Evolutionary conservation across 306 rosid genomes (phyloP).

Genomic region (Argentina anserina): DNA sequence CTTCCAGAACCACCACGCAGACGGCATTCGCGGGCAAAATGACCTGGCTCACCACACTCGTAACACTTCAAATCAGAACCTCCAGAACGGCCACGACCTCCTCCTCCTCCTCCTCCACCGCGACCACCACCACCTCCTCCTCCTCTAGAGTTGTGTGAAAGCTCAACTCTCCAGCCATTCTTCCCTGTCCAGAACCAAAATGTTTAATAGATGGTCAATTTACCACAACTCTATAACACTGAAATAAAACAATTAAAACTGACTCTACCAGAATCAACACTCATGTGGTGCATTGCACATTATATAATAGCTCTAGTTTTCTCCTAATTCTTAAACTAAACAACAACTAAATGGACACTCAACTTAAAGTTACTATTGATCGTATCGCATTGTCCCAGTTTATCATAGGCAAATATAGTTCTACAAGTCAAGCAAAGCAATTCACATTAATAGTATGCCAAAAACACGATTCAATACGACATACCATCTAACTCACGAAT

Average conservation of each 20-base stretch:
- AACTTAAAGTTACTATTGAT: background rate
- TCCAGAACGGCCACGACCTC: slow-evolving; percentile 85
- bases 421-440: background rate
- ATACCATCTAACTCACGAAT: slow-evolving; percentile 92
- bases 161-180: slow-evolving; percentile 98
- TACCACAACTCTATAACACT: background rate
- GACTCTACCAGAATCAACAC: too few species aligned
- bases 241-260: too few species aligned
- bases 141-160: slow-evolving; percentile 93
- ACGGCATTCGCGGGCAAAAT: slow-evolving; percentile 97
- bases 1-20: slow-evolving; percentile 90
- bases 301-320: background rate
- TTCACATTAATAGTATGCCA: background rate
- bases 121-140: slow-evolving; percentile 67
- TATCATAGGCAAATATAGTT: background rate
- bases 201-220: too few species aligned
- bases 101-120: slow-evolving; percentile 67
- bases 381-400: background rate
- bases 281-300: background rate
- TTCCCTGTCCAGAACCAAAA: slow-evolving; percentile 52
- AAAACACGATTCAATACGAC: background rate
- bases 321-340: background rate
- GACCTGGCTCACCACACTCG: slow-evolving; percentile 99
- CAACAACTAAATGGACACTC: too few species aligned
- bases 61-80: slow-evolving; percentile 98